Conservation (phyloP, 2,329 filamentous ascomycete species). For the Paradendryphiella salina region DNA sequence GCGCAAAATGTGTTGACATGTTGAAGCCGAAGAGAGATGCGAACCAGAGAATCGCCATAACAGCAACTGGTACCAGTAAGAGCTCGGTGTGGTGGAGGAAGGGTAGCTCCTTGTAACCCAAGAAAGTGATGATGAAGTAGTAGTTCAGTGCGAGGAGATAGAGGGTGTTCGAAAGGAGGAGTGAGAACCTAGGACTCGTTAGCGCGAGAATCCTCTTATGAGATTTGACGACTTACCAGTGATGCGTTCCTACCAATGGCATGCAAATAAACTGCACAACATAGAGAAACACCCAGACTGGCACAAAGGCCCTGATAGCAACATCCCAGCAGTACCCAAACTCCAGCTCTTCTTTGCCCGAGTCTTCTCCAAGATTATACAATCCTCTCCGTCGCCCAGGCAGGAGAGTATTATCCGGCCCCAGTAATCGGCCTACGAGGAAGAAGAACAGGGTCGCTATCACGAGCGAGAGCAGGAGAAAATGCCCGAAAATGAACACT, state of each 20-base stretch:
- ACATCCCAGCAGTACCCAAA: constrained; percentile 75
- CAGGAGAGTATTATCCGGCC: constrained; percentile 58
- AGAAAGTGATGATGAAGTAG: constrained; percentile 69
- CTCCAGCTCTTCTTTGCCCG: constrained; percentile 61
- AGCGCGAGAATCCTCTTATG: neutral
- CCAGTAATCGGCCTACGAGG: constrained; percentile 63
- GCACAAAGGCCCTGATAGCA: constrained; percentile 68
- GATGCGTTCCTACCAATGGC: constrained; percentile 60
- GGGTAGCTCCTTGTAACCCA: constrained; percentile 70
- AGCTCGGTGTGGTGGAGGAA: constrained; percentile 70
- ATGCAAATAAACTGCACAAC: constrained; percentile 69
- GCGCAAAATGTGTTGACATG: constrained; percentile 55
- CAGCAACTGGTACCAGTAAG: constrained; percentile 63
- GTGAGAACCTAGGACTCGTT: constrained; percentile 50
- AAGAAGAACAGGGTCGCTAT: constrained; percentile 67
- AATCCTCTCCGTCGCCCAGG: constrained; percentile 60
- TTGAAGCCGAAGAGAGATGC: constrained; percentile 57
- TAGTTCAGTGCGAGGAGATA: constrained; percentile 68
- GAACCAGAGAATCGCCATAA: constrained; percentile 63
- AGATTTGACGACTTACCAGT: constrained; percentile 48
- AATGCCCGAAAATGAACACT: constrained; percentile 61
- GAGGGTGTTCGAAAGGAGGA: constrained; percentile 66
- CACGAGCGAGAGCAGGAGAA: constrained; percentile 62
- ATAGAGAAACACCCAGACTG: constrained; percentile 68
- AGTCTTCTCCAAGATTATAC: constrained; percentile 56